Evolutionary conservation across 371 early-diverging fungal genomes (phyloP).

Genomic region (Chytridiales sp.): DNA sequence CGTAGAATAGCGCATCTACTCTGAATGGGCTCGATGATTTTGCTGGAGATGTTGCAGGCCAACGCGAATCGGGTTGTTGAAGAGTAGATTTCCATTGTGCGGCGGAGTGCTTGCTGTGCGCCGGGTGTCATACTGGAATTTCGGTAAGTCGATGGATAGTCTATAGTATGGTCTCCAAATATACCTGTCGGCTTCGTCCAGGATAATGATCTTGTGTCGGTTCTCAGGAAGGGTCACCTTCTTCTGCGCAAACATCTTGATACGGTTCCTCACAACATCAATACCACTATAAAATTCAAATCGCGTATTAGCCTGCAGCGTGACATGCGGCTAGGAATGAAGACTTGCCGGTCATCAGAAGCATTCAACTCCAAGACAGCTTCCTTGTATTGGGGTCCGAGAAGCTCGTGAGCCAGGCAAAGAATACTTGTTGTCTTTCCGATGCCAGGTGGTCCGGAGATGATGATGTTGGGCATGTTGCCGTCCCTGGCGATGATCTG

Average conservation of each 20-base stretch:
- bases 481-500: constrained; percentile 83
- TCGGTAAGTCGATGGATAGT: constrained; percentile 2
- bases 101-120: constrained; percentile 95
- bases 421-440: constrained; percentile 98
- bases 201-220: constrained; percentile 92
- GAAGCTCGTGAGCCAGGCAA: constrained; percentile 85
- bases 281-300: constrained; percentile 73
- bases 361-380: constrained; percentile 88
- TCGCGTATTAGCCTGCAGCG: not conserved
- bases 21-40: constrained; percentile 99
- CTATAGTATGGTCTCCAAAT: not conserved
- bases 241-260: constrained; percentile 98
- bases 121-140: constrained; percentile 78
- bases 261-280: constrained; percentile 95
- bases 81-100: constrained; percentile 97
- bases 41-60: constrained; percentile 95
- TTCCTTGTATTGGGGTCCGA: constrained; percentile 84
- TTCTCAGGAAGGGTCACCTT: constrained; percentile 90
- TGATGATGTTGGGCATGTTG: constrained; percentile 96
- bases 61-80: constrained; percentile 95
- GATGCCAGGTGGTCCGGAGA: constrained; percentile 96
- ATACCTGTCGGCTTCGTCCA: constrained; percentile 94
- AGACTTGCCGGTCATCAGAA: constrained; percentile 90
- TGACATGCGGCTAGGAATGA: not conserved
- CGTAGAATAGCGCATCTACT: constrained; percentile 95